A percentile compares a stretch with the other conserved stretches of the same genome.
Evolutionary conservation across 2,329 filamentous ascomycete species (phyloP).

Genomic region (Ceratocystis ficicola): DNA sequence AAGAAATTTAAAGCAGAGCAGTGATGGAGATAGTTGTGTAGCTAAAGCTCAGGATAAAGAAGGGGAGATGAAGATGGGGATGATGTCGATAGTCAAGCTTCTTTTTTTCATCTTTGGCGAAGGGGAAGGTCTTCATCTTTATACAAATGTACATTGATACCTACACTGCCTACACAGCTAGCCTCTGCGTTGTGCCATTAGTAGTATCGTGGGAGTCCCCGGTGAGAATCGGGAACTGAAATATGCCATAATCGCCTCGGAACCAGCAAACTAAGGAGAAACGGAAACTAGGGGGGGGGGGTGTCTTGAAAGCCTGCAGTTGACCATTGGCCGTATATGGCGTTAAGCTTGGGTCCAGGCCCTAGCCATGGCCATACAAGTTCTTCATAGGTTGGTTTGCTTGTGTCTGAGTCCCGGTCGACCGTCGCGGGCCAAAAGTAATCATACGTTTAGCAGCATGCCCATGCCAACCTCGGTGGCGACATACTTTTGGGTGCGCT

Average conservation of each 20-base stretch:
- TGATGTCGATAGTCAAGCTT: constrained; percentile 12
- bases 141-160: constrained; percentile 14
- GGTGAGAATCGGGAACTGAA: constrained; percentile 10
- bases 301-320: background rate
- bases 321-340: background rate
- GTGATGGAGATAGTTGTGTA: background rate
- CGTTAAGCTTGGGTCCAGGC: background rate
- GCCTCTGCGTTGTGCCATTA: background rate
- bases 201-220: constrained; percentile 6
- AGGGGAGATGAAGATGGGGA: background rate
- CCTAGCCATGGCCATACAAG: background rate
- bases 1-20: constrained; percentile 5
- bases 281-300: constrained; percentile 5
- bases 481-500: constrained; percentile 3
- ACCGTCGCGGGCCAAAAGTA: constrained; percentile 5
- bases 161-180: background rate
- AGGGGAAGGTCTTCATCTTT: constrained; percentile 16
- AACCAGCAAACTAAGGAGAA: constrained; percentile 11
- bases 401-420: background rate
- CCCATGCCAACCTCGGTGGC: background rate
- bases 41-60: constrained; percentile 2
- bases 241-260: constrained; percentile 9
- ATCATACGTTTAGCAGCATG: background rate
- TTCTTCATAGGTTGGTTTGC: constrained; percentile 3
- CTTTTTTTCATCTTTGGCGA: background rate